Evolutionary conservation across 225 moss, liverwort and hornwort genomes (phyloP), one percentile per base, ranked within the genome.

Genomic region (Marchantia paleacea): DNA sequence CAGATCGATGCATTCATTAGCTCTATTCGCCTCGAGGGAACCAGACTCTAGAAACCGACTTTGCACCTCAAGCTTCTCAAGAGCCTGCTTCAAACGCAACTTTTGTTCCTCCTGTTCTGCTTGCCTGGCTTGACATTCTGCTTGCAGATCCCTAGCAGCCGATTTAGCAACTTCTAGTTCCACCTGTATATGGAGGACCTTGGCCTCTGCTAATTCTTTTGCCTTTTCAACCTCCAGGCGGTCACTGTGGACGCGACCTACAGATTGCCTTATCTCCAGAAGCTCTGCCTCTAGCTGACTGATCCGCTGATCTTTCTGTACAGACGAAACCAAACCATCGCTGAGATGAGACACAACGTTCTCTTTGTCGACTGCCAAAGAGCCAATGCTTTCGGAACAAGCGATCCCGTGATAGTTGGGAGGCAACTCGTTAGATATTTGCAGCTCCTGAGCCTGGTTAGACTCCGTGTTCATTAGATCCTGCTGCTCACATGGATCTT

Each of bases 51-150:
- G 52, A 30, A 79, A 58, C 75, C 50, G 75, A 60, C 73, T 80
- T 29, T 79, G 79, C 77, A 83, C 31, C 24, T 69, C 74, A 52
- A 83, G 13, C 52, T 78, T 80, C 28, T 74, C 76, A 26, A 78
- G 18, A 3, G 30, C 81, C 48, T 81, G 78, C 10, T 63, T 75
- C 39, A 81, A 54, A 75, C 49, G 66, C 75, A 78, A 22, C 52
- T 79, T 74, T 12, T 81, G 78, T 47, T 48, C 75, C 75, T 83
- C 70, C 8, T 12, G 69, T n/a, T 0, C 81, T 72, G 77, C 76
- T 25, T 62, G 55, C 51, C 26, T 39, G 50, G 58, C 77, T 68
- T 83, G 57, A 55, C 66, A 66, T 15, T 73, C 80, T 29, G 80
- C 80, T 69, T 53, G 80, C 47, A 29, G 9, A 60, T 78, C 83